A percentile compares a stretch with the other conserved stretches of the same genome.
These are phyloP conservation scores for Oxalis stricta DNA, from an alignment of 441 rosid genomes.

Conservation along the genomic window DNA sequence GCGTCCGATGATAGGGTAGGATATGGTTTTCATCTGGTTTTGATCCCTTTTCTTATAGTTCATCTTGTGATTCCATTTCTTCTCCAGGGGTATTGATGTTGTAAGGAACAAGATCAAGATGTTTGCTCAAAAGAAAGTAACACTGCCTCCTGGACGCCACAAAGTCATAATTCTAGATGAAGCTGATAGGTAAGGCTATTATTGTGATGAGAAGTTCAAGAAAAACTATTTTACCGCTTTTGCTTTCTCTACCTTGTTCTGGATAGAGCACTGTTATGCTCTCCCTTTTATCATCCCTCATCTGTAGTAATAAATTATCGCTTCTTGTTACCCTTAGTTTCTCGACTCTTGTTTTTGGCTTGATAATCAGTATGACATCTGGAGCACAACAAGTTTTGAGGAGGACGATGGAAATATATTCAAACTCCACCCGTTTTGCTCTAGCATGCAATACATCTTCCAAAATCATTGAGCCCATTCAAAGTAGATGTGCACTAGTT, in stretches of 20 bases:
- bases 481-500: constrained; percentile 93
- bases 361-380: constrained; percentile 66
- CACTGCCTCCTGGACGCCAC: constrained; percentile 76
- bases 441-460: constrained; percentile 84
- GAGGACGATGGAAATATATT: constrained; percentile 91
- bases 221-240: neutral
- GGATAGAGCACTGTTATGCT: neutral
- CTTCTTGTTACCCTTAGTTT: neutral
- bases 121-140: constrained; percentile 96
- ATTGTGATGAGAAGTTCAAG: neutral
- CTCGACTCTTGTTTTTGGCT: neutral
- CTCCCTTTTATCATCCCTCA: neutral
- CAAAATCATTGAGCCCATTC: constrained; percentile 91
- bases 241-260: neutral
- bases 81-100: constrained; percentile 74
- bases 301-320: too few species aligned
- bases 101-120: constrained; percentile 94
- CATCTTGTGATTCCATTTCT: neutral
- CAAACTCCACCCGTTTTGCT: constrained; percentile 86
- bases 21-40: neutral
- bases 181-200: constrained; percentile 68
- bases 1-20: constrained; percentile 85
- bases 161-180: constrained; percentile 84
- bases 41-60: neutral
- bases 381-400: constrained; percentile 96